These are phyloP conservation scores for Wallacemonas sp. DNA, from an alignment of 208 protist genomes.

Conservation along the genomic window DNA sequence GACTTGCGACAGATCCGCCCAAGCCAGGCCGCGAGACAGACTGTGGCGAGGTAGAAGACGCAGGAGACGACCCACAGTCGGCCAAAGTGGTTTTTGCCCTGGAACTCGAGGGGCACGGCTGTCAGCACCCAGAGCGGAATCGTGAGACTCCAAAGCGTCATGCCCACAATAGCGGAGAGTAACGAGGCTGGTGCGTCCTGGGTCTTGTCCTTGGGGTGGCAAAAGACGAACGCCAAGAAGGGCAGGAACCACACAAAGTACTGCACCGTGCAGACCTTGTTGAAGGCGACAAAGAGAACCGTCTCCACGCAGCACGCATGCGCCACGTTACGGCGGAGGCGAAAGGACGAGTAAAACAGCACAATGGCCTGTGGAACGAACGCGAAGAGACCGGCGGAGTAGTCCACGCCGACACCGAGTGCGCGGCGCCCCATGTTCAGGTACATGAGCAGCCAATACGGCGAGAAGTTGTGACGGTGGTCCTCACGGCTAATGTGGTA, in stretches of 20 bases:
- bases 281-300: constrained; percentile 93
- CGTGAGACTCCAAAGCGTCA: constrained; percentile 59
- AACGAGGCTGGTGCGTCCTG: constrained; percentile 17
- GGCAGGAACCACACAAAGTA: constrained; percentile 95
- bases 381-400: constrained; percentile 64
- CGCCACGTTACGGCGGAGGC: constrained; percentile 70
- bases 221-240: constrained; percentile 81
- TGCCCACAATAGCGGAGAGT: constrained; percentile 20
- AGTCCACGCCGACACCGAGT: constrained; percentile 46
- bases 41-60: constrained; percentile 86
- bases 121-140: constrained; percentile 82
- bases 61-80: constrained; percentile 78
- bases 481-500: constrained; percentile 84
- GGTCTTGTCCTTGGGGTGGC: constrained; percentile 26
- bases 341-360: constrained; percentile 65
- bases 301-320: constrained; percentile 85
- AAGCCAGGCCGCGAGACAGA: constrained; percentile 61
- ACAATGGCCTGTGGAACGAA: constrained; percentile 88
- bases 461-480: constrained; percentile 93
- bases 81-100: constrained; percentile 77
- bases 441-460: constrained; percentile 93
- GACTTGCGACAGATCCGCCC: constrained; percentile 46
- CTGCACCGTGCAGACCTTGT: constrained; percentile 95
- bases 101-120: constrained; percentile 86
- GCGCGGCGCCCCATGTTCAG: constrained; percentile 63